Conservation (phyloP, 2,329 filamentous ascomycete genomes). For the Cytospora leucostoma region DNA sequence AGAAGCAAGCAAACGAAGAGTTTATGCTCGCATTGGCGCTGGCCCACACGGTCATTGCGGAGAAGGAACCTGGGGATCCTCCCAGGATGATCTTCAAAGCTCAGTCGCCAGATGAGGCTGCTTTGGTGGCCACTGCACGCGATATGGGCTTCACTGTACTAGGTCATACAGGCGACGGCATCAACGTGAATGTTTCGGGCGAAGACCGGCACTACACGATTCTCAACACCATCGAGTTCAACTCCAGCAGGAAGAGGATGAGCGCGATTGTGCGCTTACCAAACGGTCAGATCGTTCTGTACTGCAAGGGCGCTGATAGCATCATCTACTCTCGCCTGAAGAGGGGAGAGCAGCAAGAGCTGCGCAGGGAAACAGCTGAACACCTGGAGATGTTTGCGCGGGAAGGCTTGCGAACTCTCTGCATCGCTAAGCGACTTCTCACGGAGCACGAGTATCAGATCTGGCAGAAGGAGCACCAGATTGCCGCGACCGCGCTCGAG, state of each 20-base stretch:
- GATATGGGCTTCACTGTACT: constrained; percentile 95
- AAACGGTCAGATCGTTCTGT: constrained; percentile 82
- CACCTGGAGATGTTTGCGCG: constrained; percentile 96
- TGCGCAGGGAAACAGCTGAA: constrained; percentile 82
- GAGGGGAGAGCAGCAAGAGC: constrained; percentile 80
- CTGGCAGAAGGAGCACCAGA: constrained; percentile 86
- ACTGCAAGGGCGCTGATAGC: constrained; percentile 97
- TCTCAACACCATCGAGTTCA: constrained; percentile 95
- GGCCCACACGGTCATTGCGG: constrained; percentile 96
- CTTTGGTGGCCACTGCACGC: constrained; percentile 87
- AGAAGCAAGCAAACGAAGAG: constrained; percentile 75
- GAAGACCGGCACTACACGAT: constrained; percentile 83
- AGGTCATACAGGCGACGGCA: constrained; percentile 74
- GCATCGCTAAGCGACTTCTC: constrained; percentile 82
- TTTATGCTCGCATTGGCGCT: constrained; percentile 95
- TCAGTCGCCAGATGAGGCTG: constrained; percentile 94
- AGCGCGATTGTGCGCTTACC: constrained; percentile 96
- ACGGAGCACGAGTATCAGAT: constrained; percentile 77
- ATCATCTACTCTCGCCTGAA: constrained; percentile 93
- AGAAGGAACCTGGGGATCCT: constrained; percentile 84
- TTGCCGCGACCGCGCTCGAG: constrained; percentile 79
- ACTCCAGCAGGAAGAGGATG: constrained; percentile 95
- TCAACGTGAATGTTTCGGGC: constrained; percentile 84
- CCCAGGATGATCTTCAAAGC: constrained; percentile 94
- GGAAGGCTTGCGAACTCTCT: constrained; percentile 91